These are phyloP conservation scores for Acanthamoeba quina DNA, from an alignment of 208 protist species.

Conservation along the genomic window DNA sequence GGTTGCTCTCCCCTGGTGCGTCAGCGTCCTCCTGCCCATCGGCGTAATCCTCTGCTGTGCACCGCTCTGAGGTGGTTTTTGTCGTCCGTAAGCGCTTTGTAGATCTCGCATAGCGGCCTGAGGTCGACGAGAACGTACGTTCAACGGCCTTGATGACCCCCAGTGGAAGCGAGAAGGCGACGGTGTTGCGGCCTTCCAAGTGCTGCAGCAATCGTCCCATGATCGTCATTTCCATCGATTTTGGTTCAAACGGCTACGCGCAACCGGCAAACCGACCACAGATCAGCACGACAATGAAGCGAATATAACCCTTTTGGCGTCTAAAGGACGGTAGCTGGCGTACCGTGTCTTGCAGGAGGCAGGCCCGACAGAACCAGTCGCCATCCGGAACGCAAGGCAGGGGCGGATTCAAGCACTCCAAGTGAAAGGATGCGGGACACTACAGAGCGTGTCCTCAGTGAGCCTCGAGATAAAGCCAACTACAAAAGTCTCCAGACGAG, in stretches of 20 bases:
- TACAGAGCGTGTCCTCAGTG: not conserved
- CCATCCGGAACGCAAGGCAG: not conserved
- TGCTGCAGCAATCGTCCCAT: conserved; percentile 42
- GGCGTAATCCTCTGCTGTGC: not conserved
- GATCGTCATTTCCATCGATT: conserved; percentile 10
- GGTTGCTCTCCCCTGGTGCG: not conserved
- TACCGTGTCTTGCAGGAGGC: conserved; percentile 9
- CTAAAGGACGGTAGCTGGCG: not conserved
- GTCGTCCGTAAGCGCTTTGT: not conserved
- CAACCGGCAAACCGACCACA: too few relatives aligned
- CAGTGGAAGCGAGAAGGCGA: conserved; percentile 11
- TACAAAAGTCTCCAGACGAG: not conserved
- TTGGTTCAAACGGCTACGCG: not conserved
- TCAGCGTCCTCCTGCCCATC: not conserved
- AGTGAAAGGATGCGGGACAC: conserved; percentile 51
- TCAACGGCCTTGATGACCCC: not conserved
- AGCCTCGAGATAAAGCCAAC: not conserved
- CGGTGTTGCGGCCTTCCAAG: conserved; percentile 36
- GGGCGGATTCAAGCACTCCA: conserved; percentile 59
- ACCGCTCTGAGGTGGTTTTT: not conserved
- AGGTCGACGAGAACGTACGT: not conserved
- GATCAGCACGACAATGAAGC: not conserved
- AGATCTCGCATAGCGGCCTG: not conserved
- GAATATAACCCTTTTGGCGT: not conserved
- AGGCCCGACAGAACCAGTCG: conserved; percentile 43